Percentiles rank a stretch among this genome's conserved stretches.
These are phyloP conservation scores for Monosporascus ibericus DNA, from an alignment of 2,329 filamentous ascomycete genomes.

Conservation along the genomic window DNA sequence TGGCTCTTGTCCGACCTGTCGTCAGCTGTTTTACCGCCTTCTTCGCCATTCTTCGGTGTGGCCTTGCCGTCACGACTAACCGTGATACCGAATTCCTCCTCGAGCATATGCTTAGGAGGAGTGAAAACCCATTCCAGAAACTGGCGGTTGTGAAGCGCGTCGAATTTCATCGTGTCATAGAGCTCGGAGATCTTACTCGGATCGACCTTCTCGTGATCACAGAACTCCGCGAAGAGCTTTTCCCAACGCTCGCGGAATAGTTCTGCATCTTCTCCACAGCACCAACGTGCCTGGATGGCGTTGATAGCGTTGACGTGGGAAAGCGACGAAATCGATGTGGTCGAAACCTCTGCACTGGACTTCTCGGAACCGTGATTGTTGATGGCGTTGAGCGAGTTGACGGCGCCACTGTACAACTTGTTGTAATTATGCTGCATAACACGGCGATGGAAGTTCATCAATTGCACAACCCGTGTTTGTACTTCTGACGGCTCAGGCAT, in stretches of 20 bases:
- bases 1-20: conserved; percentile 37
- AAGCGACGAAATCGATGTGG: conserved; percentile 40
- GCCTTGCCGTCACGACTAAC: conserved; percentile 34
- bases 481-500: conserved; percentile 93
- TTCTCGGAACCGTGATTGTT: conserved; percentile 46
- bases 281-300: conserved; percentile 86
- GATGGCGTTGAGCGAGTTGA: conserved; percentile 55
- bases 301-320: conserved; percentile 58
- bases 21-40: conserved; percentile 29
- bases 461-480: conserved; percentile 81
- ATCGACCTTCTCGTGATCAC: conserved; percentile 94
- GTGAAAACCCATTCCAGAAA: conserved; percentile 98
- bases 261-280: conserved; percentile 89
- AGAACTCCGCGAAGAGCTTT: conserved; percentile 95
- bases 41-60: conserved; percentile 33
- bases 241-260: conserved; percentile 97
- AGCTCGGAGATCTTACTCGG: conserved; percentile 98
- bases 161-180: conserved; percentile 99
- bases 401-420: conserved; percentile 65
- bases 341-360: conserved; percentile 33
- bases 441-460: conserved; percentile 95
- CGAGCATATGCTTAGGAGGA: conserved; percentile 70
- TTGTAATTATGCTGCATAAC: conserved; percentile 94
- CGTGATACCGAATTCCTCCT: conserved; percentile 55
- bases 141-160: conserved; percentile 90